These are phyloP conservation scores for Wickerhamomyces bovis DNA, from an alignment of 805 yeast species.

Conservation along the genomic window DNA sequence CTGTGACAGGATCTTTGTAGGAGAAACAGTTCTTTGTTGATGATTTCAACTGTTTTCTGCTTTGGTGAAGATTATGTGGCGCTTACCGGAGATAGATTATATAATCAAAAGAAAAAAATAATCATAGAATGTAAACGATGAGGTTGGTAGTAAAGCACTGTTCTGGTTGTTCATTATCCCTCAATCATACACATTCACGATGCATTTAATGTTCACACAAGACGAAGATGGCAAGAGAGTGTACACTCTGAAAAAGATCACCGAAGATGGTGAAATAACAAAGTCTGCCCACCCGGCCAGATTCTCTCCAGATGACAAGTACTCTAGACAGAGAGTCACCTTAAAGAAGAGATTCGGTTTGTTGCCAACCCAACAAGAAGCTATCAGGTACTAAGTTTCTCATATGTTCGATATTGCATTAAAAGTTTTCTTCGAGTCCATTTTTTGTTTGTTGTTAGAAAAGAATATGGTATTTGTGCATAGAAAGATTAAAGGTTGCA, in stretches of 20 bases:
- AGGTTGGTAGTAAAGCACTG: too few relatives aligned
- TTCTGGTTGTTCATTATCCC: too few relatives aligned
- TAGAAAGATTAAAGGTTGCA: too few relatives aligned
- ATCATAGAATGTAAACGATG: too few relatives aligned
- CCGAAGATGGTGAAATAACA: constrained; percentile 89
- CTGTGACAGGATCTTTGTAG: neutral
- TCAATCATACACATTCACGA: constrained; percentile 81
- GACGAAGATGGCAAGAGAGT: constrained; percentile 93
- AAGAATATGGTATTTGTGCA: too few relatives aligned
- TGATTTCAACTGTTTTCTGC: neutral
- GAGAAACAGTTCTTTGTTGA: neutral
- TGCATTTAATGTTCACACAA: constrained; percentile 99
- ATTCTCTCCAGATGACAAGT: constrained; percentile 98
- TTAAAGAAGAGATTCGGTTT: constrained; percentile 89
- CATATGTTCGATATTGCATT: neutral
- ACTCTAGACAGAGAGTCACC: constrained; percentile 98
- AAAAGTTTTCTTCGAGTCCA: neutral
- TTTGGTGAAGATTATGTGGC: neutral
- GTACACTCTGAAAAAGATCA: constrained; percentile 81
- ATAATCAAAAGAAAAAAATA: neutral
- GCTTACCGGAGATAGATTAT: neutral
- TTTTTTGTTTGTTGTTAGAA: neutral
- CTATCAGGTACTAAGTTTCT: constrained; percentile 10
- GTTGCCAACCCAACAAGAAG: constrained; percentile 70
- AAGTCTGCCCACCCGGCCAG: constrained; percentile 99